Conservation (phyloP, 2,329 filamentous ascomycete genomes). For the Calonectria fujianensis region DNA sequence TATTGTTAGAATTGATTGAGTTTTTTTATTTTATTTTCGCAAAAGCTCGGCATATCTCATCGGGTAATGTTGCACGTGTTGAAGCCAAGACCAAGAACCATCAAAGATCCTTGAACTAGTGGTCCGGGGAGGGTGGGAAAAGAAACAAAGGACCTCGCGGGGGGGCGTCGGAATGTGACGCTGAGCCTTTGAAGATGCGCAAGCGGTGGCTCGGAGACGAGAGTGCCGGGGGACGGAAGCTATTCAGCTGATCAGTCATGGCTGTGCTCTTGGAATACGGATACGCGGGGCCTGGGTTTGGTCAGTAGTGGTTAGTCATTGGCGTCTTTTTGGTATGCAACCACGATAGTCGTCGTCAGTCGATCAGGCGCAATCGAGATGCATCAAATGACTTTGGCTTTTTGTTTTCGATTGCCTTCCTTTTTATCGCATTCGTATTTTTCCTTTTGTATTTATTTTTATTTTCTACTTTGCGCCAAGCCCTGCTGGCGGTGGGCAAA, state of each 20-base stretch:
- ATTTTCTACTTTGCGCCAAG: background rate
- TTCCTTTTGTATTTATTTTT: background rate
- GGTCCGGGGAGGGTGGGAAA: background rate
- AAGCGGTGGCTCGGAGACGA: constrained; percentile 31
- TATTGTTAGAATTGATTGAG: constrained; percentile 15
- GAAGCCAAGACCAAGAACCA: background rate
- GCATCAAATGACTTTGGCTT: background rate
- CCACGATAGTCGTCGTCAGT: constrained; percentile 31
- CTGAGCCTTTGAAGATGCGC: constrained; percentile 15
- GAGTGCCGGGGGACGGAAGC: background rate
- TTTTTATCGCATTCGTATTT: background rate
- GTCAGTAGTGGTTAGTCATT: background rate
- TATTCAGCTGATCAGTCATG: constrained; percentile 50
- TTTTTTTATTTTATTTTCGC: background rate
- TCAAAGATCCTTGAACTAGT: background rate
- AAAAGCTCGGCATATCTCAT: background rate
- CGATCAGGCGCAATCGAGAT: constrained; percentile 18
- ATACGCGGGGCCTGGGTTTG: background rate
- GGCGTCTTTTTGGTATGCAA: background rate
- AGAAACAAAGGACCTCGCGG: background rate
- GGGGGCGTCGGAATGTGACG: constrained; percentile 2
- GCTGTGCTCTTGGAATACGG: constrained; percentile 43
- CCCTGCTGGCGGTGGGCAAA: too few relatives aligned
- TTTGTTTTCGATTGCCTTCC: background rate
- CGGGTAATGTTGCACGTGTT: background rate